Percentiles rank a stretch among this genome's conserved stretches.
Conservation (phyloP, 2,329 filamentous ascomycete genomes). For the Zymoseptoria pseudotritici region DNA sequence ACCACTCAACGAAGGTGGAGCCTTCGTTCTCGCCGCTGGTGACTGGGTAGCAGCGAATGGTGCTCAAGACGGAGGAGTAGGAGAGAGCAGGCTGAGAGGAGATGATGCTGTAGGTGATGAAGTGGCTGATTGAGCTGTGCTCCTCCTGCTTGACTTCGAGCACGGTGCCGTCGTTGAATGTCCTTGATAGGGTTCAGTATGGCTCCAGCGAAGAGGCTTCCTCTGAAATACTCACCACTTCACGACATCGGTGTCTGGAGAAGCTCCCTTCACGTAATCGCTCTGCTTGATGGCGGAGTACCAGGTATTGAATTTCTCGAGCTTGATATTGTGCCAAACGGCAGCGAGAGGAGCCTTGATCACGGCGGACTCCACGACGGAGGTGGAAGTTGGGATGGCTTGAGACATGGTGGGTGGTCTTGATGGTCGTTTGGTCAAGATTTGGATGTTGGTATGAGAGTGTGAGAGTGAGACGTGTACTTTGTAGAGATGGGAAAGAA, state of each 20-base stretch:
- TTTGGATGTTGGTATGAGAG: not conserved
- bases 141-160: conserved; percentile 70
- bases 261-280: conserved; percentile 53
- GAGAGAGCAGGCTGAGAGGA: conserved; percentile 56
- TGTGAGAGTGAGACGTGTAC: not conserved
- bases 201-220: conserved; percentile 36
- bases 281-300: conserved; percentile 56
- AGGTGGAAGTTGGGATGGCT: conserved; percentile 58
- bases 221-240: conserved; percentile 42
- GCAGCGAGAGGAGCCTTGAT: conserved; percentile 58
- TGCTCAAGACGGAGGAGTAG: conserved; percentile 61
- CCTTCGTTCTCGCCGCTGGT: conserved; percentile 59
- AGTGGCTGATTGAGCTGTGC: conserved; percentile 66
- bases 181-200: conserved; percentile 64
- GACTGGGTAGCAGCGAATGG: conserved; percentile 57
- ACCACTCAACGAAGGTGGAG: conserved; percentile 61
- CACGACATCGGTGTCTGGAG: conserved; percentile 47
- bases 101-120: conserved; percentile 68
- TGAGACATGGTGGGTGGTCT: conserved; percentile 13
- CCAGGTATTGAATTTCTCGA: conserved; percentile 61
- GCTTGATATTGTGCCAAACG: conserved; percentile 70
- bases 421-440: conserved; percentile 1
- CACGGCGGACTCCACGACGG: conserved; percentile 59
- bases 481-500: not conserved
- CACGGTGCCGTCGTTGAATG: conserved; percentile 61